Conservation (phyloP, 1,284 basidiomycete genomes). For the Cryptococcus depauperatus region DNA sequence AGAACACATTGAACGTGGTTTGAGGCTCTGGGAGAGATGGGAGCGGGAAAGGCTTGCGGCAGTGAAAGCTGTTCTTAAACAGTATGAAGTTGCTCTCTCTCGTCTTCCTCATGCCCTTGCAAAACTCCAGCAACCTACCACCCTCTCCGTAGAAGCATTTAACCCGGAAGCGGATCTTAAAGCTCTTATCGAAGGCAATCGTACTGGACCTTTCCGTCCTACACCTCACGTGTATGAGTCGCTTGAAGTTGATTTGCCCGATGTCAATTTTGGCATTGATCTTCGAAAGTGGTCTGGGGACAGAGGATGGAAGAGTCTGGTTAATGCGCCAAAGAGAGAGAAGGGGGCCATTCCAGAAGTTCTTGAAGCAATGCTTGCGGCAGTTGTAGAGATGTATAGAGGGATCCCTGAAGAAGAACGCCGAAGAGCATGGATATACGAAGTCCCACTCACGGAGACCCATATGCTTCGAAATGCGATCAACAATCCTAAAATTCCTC, state of each 20-base stretch:
- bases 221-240: constrained; percentile 74
- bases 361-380: constrained; percentile 59
- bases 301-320: constrained; percentile 50
- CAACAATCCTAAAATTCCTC: constrained; percentile 60
- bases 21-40: constrained; percentile 73
- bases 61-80: constrained; percentile 72
- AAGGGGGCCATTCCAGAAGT: constrained; percentile 64
- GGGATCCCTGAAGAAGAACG: constrained; percentile 61
- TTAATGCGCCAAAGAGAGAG: constrained; percentile 44
- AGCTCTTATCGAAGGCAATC: constrained; percentile 71
- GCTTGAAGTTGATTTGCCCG: constrained; percentile 65
- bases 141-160: constrained; percentile 67
- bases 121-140: constrained; percentile 59
- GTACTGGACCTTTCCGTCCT: constrained; percentile 81
- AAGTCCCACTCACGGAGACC: constrained; percentile 67
- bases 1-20: constrained; percentile 70
- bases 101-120: constrained; percentile 61
- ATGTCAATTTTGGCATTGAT: constrained; percentile 82
- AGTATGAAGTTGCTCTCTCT: constrained; percentile 69
- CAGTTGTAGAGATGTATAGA: constrained; percentile 58
- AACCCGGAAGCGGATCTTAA: constrained; percentile 67
- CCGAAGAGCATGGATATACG: constrained; percentile 85
- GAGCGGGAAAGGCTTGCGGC: constrained; percentile 72
- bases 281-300: constrained; percentile 70
- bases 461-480: constrained; percentile 76